Evolutionary conservation across 148 eudicot species (phyloP).

Genomic region (Amaranthus palmeri): DNA sequence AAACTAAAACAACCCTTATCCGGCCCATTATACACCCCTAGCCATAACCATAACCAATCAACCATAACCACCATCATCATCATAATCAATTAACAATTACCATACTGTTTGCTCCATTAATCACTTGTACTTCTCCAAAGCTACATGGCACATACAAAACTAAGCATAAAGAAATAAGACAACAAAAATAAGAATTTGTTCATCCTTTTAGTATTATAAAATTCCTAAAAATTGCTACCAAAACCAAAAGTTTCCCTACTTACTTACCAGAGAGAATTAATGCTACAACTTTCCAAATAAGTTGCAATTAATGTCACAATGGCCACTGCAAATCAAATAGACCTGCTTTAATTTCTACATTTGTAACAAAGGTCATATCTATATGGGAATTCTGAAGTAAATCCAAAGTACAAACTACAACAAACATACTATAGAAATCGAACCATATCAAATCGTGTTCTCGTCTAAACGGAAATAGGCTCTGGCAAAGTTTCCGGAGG

Average conservation of each 20-base stretch:
- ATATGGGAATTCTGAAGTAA: constrained; percentile 1
- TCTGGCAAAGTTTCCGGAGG: constrained; percentile 56
- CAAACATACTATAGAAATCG: constrained; percentile 8
- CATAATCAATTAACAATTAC: too few species aligned
- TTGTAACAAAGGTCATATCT: constrained; percentile 9
- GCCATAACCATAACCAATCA: too few species aligned
- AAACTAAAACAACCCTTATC: too few species aligned
- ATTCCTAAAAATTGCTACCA: neutral
- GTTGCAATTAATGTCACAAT: constrained; percentile 11
- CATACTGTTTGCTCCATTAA: too few species aligned
- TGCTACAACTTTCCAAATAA: constrained; percentile 8
- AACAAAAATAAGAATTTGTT: neutral
- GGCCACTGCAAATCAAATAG: constrained; percentile 8
- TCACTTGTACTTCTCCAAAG: too few species aligned
- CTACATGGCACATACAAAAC: too few species aligned
- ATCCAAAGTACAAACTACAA: constrained; percentile 15
- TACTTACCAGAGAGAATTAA: constrained; percentile 10
- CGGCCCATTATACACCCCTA: too few species aligned
- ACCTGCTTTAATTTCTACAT: constrained; percentile 9
- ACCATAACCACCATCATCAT: too few species aligned
- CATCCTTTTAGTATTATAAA: neutral
- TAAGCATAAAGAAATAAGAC: neutral
- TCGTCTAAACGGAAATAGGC: constrained; percentile 39
- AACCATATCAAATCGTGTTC: neutral
- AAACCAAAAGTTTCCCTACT: neutral